Base-by-base conservation (phyloP, 208 protist species). In the Endotrypanum monterogeii region DNA sequence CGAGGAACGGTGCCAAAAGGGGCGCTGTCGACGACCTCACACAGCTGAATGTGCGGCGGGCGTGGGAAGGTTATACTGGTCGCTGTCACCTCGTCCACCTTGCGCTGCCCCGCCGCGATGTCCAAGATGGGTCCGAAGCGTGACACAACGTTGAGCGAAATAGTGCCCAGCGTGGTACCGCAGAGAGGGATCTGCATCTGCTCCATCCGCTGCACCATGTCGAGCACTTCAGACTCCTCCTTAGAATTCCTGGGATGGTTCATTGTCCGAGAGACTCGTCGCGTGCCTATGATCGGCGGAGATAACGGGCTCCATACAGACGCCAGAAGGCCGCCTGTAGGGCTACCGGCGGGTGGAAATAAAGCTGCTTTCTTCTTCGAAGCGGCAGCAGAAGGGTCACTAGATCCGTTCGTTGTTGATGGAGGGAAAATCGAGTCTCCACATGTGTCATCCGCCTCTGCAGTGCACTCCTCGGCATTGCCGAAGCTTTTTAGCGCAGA, bases 1-100 rank as follows among this genome's bases (percentile, higher is more conserved):
- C 76, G 18, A 70, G 48, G 56, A 93, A 76, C 20, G 71, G 72
- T 3, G 60, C 37, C 25, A 91, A 70, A n/a, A 35, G 79, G 71
- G 14, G 71, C 73, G 30, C 73, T 83, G 76, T 91, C 83, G 41
- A 94, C 69, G 16, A 94, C 69, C 62, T 80, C 75, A 54, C 75
- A 80, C 9, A 80, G 75, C 51, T 80, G 69, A 25, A 80, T 83
- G 57, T 41, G 57, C 25, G 61, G 65, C 25, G 72, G 58, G 1
- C 57, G 57, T 7, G 81, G 71, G 30, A 71, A 74, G 63, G 0
- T 52, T 4, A 32, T 9, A 14, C 39, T 30, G 8, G 20, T 48
- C 39, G 67, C 35, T 12, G 41, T 39, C 30, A 35, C 23, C 39
- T 39, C 57, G n/a, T 6, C 32, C 0, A 12, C 1, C 50, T 52